A percentile compares a stretch with the other conserved stretches of the same genome.
Evolutionary conservation across 305 asterid species (phyloP).

Genomic region (Rubia peregrina): DNA sequence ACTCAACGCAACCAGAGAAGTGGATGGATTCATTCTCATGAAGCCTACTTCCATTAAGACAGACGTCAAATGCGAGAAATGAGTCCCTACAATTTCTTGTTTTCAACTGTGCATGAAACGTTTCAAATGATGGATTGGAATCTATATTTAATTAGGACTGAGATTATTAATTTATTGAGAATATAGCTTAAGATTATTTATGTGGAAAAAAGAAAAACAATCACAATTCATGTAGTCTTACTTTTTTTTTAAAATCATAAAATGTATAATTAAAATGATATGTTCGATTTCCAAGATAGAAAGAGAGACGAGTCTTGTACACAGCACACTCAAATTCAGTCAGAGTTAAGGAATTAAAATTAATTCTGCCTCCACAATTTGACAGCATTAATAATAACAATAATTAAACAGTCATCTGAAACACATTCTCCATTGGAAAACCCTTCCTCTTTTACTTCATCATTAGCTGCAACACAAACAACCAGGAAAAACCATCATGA

Average conservation of each 20-base stretch:
- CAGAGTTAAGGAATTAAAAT: background rate
- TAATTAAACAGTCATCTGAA: background rate
- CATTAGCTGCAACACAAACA: constrained; percentile 10
- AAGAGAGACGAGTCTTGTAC: background rate
- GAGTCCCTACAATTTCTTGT: background rate
- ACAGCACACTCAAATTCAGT: background rate
- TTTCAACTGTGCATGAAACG: background rate
- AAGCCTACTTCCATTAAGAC: too few relatives aligned
- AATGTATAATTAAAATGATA: too few relatives aligned
- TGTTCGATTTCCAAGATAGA: background rate
- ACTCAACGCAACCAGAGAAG: too few relatives aligned
- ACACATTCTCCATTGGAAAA: constrained; percentile 8
- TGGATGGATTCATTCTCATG: too few relatives aligned
- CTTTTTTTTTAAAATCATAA: too few relatives aligned
- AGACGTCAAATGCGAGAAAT: too few relatives aligned
- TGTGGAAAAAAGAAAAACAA: too few relatives aligned
- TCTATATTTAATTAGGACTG: background rate
- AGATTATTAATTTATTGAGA: background rate
- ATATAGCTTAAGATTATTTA: too few relatives aligned
- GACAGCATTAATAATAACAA: background rate
- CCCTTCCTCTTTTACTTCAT: background rate
- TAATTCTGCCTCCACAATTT: constrained; percentile 7
- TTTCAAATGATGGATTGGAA: too few relatives aligned
- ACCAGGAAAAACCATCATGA: background rate
- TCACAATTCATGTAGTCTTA: too few relatives aligned